Percentiles rank a stretch among this genome's conserved stretches.
These are phyloP conservation scores for Haberlea rhodopensis DNA, from an alignment of 257 asterid genomes.

Conservation along the genomic window DNA sequence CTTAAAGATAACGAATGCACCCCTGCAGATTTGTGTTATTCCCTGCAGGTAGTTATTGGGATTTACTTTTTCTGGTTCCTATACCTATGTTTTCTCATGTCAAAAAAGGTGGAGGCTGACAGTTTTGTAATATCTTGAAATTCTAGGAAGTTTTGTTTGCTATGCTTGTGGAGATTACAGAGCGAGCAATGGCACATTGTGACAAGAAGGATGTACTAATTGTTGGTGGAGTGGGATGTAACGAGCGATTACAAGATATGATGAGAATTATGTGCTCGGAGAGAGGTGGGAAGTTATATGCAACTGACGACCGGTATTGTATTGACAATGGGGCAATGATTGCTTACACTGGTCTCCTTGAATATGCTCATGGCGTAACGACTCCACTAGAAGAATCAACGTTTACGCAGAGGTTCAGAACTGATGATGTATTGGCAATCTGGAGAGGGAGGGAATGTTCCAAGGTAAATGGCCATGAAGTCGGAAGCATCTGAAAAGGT, in stretches of 20 bases:
- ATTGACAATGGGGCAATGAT: constrained; percentile 97
- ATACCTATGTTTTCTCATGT: neutral
- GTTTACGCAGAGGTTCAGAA: constrained; percentile 87
- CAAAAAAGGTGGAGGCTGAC: neutral
- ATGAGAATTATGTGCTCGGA: constrained; percentile 90
- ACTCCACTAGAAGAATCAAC: constrained; percentile 83
- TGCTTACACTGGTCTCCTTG: constrained; percentile 93
- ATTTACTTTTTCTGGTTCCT: neutral
- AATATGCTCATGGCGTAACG: constrained; percentile 64
- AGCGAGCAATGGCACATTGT: constrained; percentile 95
- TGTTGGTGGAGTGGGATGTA: constrained; percentile 99
- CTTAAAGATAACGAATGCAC: constrained; percentile 64
- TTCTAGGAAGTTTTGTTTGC: constrained; percentile 84
- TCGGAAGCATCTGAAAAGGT: constrained; percentile 28
- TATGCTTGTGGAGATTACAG: constrained; percentile 97
- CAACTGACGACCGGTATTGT: constrained; percentile 94
- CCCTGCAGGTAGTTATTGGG: constrained; percentile 44
- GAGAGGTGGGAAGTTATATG: constrained; percentile 78
- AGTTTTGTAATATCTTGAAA: neutral
- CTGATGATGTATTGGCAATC: constrained; percentile 86
- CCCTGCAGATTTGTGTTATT: constrained; percentile 59
- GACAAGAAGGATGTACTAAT: constrained; percentile 86
- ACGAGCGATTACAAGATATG: constrained; percentile 86
- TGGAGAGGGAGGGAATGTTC: constrained; percentile 82
- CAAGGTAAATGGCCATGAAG: constrained; percentile 16